Percentiles rank a stretch among this genome's conserved stretches.
These are phyloP conservation scores for Niveomyces coronatus DNA, from an alignment of 2,329 filamentous ascomycete species.

Conservation along the genomic window DNA sequence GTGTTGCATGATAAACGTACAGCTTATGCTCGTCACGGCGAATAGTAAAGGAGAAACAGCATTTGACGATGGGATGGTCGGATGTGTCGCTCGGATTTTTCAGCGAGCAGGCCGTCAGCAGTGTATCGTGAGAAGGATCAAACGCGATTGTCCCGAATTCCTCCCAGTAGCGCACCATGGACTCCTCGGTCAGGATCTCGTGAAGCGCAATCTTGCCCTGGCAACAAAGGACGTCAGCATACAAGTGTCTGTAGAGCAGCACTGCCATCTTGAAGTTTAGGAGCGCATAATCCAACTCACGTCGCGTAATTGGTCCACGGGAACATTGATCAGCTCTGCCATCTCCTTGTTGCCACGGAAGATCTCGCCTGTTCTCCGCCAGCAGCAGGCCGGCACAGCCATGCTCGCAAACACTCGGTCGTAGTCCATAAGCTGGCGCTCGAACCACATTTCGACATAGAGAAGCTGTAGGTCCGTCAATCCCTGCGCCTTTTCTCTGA, in stretches of 20 bases:
- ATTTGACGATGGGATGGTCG: slow-evolving; percentile 67
- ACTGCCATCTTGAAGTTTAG: not conserved
- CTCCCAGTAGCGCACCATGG: slow-evolving; percentile 95
- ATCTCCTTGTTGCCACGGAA: slow-evolving; percentile 98
- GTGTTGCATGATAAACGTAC: slow-evolving; percentile 51
- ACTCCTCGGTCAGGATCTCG: slow-evolving; percentile 91
- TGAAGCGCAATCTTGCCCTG: slow-evolving; percentile 92
- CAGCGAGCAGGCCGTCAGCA: slow-evolving; percentile 84
- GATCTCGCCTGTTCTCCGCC: slow-evolving; percentile 93
- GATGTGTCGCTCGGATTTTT: slow-evolving; percentile 68
- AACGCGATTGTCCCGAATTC: slow-evolving; percentile 98
- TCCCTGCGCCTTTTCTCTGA: slow-evolving; percentile 85
- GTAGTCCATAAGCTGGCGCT: slow-evolving; percentile 92
- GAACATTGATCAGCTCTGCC: slow-evolving; percentile 90
- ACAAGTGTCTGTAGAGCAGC: not conserved
- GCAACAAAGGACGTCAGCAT: not conserved
- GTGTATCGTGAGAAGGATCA: slow-evolving; percentile 84
- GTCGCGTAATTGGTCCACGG: slow-evolving; percentile 82
- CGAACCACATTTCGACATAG: slow-evolving; percentile 98
- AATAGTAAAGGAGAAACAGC: slow-evolving; percentile 97
- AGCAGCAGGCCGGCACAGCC: slow-evolving; percentile 96
- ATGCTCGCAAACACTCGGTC: slow-evolving; percentile 98
- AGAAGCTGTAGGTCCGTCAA: slow-evolving; percentile 91
- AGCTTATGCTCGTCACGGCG: slow-evolving; percentile 91
- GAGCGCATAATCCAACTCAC: slow-evolving; percentile 45